phyloP scores from a whole-genome alignment of 441 rosid species.

The Adansonia gregorii region DNA sequence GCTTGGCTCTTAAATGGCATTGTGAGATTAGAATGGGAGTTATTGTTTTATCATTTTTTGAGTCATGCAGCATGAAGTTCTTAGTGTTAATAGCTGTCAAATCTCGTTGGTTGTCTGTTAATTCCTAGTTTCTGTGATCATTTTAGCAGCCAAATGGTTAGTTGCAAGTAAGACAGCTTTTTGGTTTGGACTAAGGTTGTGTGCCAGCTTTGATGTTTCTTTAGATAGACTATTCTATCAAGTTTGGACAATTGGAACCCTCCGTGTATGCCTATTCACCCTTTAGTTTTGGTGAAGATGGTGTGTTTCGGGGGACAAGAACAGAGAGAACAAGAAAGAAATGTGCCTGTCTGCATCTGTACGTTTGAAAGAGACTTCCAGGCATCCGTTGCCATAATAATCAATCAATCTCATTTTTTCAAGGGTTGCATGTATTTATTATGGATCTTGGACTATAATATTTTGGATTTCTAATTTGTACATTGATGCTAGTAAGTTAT shows the following conservation, averaged over 20 bases:
- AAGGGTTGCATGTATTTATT: neutral
- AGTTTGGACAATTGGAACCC: neutral
- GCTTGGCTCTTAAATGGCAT: neutral
- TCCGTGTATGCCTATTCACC: neutral
- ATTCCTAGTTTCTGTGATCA: neutral
- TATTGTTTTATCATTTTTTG: neutral
- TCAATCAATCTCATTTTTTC: neutral
- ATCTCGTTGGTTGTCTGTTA: neutral
- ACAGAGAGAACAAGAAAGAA: slow-evolving; percentile 11
- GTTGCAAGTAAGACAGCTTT: neutral
- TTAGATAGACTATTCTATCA: neutral
- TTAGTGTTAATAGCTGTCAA: neutral
- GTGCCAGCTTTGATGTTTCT: neutral
- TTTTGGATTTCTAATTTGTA: neutral
- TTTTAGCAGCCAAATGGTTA: neutral
- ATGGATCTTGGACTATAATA: neutral
- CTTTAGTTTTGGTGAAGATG: neutral
- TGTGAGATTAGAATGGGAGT: slow-evolving; percentile 14
- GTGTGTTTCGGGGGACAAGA: neutral
- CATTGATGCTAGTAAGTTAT: neutral
- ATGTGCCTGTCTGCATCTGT: neutral
- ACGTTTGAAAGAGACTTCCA: neutral
- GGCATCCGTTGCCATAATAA: neutral
- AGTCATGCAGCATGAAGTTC: neutral
- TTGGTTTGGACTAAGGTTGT: neutral